These are phyloP conservation scores for Pythium brachiatum DNA, from an alignment of 352 stramenopile species.

Conservation along the genomic window DNA sequence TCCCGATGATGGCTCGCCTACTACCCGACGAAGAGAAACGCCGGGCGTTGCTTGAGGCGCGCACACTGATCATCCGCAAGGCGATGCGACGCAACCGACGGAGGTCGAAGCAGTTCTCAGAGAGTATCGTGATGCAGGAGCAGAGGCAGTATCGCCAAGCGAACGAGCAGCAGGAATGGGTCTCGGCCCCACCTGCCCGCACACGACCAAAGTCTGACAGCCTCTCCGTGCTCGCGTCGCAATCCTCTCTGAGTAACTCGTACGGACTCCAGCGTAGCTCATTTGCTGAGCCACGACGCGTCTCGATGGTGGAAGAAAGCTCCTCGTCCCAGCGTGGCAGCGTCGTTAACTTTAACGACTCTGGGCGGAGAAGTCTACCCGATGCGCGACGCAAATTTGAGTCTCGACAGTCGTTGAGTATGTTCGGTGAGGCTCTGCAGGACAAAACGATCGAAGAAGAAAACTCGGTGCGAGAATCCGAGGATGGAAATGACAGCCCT, in stretches of 20 bases:
- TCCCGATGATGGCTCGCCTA: conserved; percentile 68
- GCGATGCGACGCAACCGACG: conserved; percentile 56
- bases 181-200: conserved; percentile 1
- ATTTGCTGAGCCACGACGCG: conserved; percentile 14
- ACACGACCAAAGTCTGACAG: conserved; percentile 28
- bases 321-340: conserved; percentile 1
- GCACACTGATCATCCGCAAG: conserved; percentile 59
- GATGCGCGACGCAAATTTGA: conserved; percentile 67
- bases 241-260: conserved; percentile 6
- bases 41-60: conserved; percentile 54
- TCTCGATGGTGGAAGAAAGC: neutral
- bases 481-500: conserved; percentile 22
- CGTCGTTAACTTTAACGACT: neutral
- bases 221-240: conserved; percentile 1
- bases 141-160: conserved; percentile 28
- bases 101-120: conserved; percentile 79
- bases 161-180: conserved; percentile 15
- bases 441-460: conserved; percentile 62
- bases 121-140: conserved; percentile 68
- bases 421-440: conserved; percentile 53
- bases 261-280: conserved; percentile 20
- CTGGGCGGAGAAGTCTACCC: conserved; percentile 18
- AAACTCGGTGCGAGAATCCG: conserved; percentile 49
- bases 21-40: conserved; percentile 67
- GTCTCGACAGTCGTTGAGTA: conserved; percentile 56